A percentile compares a stretch with the other conserved stretches of the same genome.
These are phyloP conservation scores for Panaeolus cyanescens DNA, from an alignment of 768 basidiomycete genomes.

Conservation along the genomic window DNA sequence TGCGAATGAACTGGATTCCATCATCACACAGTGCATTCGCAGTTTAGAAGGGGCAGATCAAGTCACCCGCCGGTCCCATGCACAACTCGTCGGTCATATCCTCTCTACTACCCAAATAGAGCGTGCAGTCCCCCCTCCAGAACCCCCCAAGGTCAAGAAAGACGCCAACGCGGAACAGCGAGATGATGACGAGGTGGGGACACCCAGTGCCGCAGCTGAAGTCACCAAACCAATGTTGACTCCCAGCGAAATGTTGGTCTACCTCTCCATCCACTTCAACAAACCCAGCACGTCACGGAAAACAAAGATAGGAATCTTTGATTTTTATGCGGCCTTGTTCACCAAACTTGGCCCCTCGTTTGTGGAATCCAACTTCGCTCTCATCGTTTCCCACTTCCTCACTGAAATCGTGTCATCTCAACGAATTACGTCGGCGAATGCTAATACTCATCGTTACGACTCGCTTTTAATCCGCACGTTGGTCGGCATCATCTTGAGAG, in stretches of 20 bases:
- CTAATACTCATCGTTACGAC: conserved; percentile 64
- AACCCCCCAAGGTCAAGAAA: conserved; percentile 58
- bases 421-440: conserved; percentile 22
- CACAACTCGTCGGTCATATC: conserved; percentile 81
- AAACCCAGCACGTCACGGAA: conserved; percentile 67
- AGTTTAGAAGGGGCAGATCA: conserved; percentile 84
- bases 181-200: conserved; percentile 51
- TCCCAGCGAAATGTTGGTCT: conserved; percentile 78
- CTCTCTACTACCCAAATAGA: conserved; percentile 83
- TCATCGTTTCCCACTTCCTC: conserved; percentile 79
- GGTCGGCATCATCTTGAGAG: conserved; percentile 77
- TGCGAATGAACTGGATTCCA: conserved; percentile 73
- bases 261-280: conserved; percentile 82
- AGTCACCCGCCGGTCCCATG: conserved; percentile 75
- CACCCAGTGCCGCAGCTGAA: conserved; percentile 50
- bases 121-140: conserved; percentile 45
- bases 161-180: conserved; percentile 57
- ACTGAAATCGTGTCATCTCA: conserved; percentile 70
- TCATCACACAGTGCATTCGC: conserved; percentile 68
- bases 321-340: conserved; percentile 82
- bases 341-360: conserved; percentile 73
- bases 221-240: conserved; percentile 69
- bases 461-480: conserved; percentile 68
- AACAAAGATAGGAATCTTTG: conserved; percentile 83
- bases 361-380: conserved; percentile 80